These are phyloP conservation scores for Aspergillus carbonarius DNA, from an alignment of 2,329 filamentous ascomycete species.

Conservation along the genomic window DNA sequence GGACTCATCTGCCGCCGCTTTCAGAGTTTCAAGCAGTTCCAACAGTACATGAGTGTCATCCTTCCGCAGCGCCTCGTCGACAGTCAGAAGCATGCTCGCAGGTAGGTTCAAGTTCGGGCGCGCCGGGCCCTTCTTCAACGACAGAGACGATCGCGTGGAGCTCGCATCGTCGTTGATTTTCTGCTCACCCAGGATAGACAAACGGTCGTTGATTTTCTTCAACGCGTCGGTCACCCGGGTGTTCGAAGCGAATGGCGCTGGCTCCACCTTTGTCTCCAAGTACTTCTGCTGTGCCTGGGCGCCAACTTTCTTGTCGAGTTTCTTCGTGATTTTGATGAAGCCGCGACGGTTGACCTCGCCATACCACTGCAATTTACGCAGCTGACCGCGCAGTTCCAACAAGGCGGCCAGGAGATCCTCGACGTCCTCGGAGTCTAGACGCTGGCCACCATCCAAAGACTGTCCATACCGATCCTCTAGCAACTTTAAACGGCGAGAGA, in stretches of 20 bases:
- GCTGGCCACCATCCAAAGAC: constrained; percentile 65
- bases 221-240: constrained; percentile 57
- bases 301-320: constrained; percentile 90
- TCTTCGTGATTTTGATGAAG: constrained; percentile 98
- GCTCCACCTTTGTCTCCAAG: constrained; percentile 85
- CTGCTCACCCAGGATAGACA: constrained; percentile 75
- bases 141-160: constrained; percentile 67
- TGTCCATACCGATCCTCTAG: constrained; percentile 85
- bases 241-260: constrained; percentile 82
- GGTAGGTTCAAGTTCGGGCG: constrained; percentile 74
- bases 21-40: constrained; percentile 59
- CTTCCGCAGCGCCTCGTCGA: constrained; percentile 42
- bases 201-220: constrained; percentile 82
- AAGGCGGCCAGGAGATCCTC: constrained; percentile 90
- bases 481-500: constrained; percentile 77
- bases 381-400: constrained; percentile 79
- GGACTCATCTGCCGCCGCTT: constrained; percentile 53
- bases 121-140: constrained; percentile 73
- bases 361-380: constrained; percentile 95
- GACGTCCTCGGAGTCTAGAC: constrained; percentile 81
- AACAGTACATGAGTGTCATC: constrained; percentile 42
- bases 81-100: constrained; percentile 48
- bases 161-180: constrained; percentile 73
- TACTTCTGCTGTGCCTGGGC: constrained; percentile 80
- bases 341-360: constrained; percentile 93